Conservation (phyloP, 345 rosid genomes). For the Camelina hispida region DNA sequence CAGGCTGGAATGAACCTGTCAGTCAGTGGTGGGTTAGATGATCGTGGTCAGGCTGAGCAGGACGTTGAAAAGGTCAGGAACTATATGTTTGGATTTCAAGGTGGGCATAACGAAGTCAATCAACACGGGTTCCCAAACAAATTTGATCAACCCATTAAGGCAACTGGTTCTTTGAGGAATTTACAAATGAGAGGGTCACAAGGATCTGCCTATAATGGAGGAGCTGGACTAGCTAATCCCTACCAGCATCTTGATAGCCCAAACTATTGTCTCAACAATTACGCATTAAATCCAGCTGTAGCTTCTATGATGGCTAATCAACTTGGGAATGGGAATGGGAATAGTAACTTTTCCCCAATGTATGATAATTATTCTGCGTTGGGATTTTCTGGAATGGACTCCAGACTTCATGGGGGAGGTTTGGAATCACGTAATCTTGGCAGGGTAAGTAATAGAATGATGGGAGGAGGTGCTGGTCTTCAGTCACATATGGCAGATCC, state of each 20-base stretch:
- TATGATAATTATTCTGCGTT: slow-evolving; percentile 70
- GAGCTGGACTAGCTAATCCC: slow-evolving; percentile 54
- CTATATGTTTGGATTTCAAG: slow-evolving; percentile 55
- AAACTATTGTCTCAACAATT: slow-evolving; percentile 58
- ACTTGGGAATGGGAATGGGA: slow-evolving; percentile 43
- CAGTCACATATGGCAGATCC: slow-evolving; percentile 67
- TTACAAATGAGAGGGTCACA: slow-evolving; percentile 72
- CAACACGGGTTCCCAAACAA: slow-evolving; percentile 48
- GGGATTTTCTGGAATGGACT: slow-evolving; percentile 67
- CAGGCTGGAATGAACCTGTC: slow-evolving; percentile 65
- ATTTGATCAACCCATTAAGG: slow-evolving; percentile 46
- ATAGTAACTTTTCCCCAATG: slow-evolving; percentile 60
- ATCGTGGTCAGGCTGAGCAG: slow-evolving; percentile 53
- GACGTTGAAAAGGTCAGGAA: slow-evolving; percentile 57
- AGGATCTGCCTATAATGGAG: slow-evolving; percentile 54
- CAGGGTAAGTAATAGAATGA: slow-evolving; percentile 53
- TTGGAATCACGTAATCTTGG: slow-evolving; percentile 50
- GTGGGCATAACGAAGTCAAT: slow-evolving; percentile 45
- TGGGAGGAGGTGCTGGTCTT: slow-evolving; percentile 53
- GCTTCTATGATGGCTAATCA: slow-evolving; percentile 71
- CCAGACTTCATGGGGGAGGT: slow-evolving; percentile 68
- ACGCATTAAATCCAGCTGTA: slow-evolving; percentile 61
- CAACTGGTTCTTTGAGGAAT: slow-evolving; percentile 49
- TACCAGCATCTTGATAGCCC: slow-evolving; percentile 57
- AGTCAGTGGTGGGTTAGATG: slow-evolving; percentile 51